Percentiles rank a stretch among this genome's conserved stretches.
Evolutionary conservation across 1,284 basidiomycete genomes (phyloP).

Genomic region (Cystobasidium slooffiae): DNA sequence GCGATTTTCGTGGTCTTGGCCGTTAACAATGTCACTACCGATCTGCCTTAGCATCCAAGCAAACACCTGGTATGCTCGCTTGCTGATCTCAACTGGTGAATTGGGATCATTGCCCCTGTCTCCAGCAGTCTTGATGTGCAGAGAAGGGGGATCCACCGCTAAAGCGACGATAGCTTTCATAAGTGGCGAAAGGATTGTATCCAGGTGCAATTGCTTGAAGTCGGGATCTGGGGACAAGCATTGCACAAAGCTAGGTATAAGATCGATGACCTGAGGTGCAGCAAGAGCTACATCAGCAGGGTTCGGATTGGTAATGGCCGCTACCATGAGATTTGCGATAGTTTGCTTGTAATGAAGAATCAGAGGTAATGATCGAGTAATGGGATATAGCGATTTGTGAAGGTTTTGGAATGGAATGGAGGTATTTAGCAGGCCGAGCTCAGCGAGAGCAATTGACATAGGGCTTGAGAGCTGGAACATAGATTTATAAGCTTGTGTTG

Average conservation of each 20-base stretch:
- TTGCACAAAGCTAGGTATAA: constrained; percentile 52
- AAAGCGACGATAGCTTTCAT: constrained; percentile 41
- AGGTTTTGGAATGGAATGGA: constrained; percentile 50
- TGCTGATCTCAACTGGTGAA: constrained; percentile 47
- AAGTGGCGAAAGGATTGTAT: constrained; percentile 46
- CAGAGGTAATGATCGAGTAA: constrained; percentile 49
- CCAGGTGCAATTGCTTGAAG: constrained; percentile 45
- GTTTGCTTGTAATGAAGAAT: constrained; percentile 49
- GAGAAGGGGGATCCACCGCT: constrained; percentile 46
- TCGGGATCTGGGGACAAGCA: constrained; percentile 40
- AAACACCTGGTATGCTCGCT: constrained; percentile 50
- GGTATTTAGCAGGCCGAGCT: constrained; percentile 48
- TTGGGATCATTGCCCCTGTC: constrained; percentile 46
- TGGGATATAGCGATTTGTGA: constrained; percentile 46
- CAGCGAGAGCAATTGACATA: constrained; percentile 38
- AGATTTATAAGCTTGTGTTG: not conserved
- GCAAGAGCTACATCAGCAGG: constrained; percentile 29
- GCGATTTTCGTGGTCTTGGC: not conserved
- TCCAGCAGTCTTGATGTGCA: constrained; percentile 45
- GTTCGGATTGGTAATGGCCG: constrained; percentile 43
- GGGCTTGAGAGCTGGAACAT: constrained; percentile 22
- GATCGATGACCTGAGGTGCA: constrained; percentile 36
- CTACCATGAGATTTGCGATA: constrained; percentile 47
- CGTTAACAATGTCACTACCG: constrained; percentile 48
- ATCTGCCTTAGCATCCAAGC: constrained; percentile 51